Percentiles rank a stretch among this genome's conserved stretches.
Evolutionary conservation across 192 early-diverging fungal genomes (phyloP).

Genomic region (Coemansia sp.): DNA sequence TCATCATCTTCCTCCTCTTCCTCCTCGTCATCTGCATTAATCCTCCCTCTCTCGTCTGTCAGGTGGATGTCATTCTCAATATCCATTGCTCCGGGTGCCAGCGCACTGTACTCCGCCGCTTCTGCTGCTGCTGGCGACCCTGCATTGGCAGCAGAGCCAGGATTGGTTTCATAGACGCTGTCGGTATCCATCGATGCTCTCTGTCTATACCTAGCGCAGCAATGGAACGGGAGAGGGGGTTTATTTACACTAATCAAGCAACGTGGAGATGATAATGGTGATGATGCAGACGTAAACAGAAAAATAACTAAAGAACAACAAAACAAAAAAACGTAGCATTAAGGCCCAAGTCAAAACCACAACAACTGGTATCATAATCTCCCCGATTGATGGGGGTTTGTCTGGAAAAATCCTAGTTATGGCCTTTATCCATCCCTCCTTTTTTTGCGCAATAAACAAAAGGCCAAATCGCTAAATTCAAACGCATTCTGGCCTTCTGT

Average conservation of each 20-base stretch:
- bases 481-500: too few species aligned
- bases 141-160: not conserved
- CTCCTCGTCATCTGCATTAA: constrained; percentile 1
- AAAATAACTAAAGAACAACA: not conserved
- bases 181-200: not conserved
- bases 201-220: not conserved
- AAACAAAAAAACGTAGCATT: too few species aligned
- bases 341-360: too few species aligned
- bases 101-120: not conserved
- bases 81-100: constrained; percentile 6
- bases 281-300: not conserved
- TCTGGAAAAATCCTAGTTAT: too few species aligned
- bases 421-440: too few species aligned
- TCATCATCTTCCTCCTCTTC: constrained; percentile 7
- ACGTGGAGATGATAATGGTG: not conserved
- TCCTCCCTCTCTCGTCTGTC: not conserved
- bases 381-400: too few species aligned
- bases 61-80: not conserved
- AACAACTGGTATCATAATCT: too few species aligned
- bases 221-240: not conserved
- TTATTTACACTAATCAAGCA: not conserved
- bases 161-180: not conserved
- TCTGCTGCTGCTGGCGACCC: too few species aligned
- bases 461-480: too few species aligned
- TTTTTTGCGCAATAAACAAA: too few species aligned